Conservation (phyloP, 2,329 filamentous ascomycete species). For the Neonectria coccinea region DNA sequence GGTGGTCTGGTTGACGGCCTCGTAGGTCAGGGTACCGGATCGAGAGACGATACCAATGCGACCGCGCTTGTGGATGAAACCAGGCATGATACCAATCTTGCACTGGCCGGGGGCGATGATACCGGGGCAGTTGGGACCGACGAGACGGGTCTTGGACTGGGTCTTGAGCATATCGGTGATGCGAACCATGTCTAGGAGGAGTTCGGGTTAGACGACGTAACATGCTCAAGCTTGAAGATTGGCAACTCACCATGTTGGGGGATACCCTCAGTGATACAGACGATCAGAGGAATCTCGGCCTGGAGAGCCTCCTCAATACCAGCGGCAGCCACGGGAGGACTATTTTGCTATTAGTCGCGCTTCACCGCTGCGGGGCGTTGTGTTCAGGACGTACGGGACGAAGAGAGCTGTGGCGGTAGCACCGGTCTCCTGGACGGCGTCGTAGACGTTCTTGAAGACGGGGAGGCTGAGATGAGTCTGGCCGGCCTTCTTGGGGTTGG, state of each 20-base stretch:
- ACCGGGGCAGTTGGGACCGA: constrained; percentile 97
- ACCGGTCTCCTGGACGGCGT: constrained; percentile 90
- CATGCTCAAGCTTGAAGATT: constrained; percentile 13
- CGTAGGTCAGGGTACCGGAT: constrained; percentile 98
- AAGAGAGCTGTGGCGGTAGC: constrained; percentile 95
- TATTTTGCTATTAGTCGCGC: constrained; percentile 54
- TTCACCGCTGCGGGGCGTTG: constrained; percentile 19
- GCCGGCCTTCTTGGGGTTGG: constrained; percentile 99
- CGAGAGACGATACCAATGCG: constrained; percentile 98
- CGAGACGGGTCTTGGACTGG: constrained; percentile 95
- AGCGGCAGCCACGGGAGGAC: constrained; percentile 88
- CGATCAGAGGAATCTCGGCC: constrained; percentile 93
- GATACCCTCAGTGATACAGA: constrained; percentile 98
- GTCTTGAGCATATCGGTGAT: constrained; percentile 98
- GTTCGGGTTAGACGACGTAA: constrained; percentile 30
- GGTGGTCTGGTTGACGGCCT: constrained; percentile 99
- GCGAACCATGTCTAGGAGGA: constrained; percentile 88
- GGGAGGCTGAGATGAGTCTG: constrained; percentile 88
- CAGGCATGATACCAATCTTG: constrained; percentile 99
- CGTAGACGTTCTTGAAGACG: constrained; percentile 89
- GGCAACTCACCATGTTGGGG: constrained; percentile 85
- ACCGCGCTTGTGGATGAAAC: constrained; percentile 99
- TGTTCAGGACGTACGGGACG: constrained; percentile 76
- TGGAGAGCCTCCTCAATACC: constrained; percentile 97
- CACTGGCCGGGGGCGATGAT: constrained; percentile 96